Conservation (phyloP, 495 filamentous ascomycete species). For the Tuber melanosporum region DNA sequence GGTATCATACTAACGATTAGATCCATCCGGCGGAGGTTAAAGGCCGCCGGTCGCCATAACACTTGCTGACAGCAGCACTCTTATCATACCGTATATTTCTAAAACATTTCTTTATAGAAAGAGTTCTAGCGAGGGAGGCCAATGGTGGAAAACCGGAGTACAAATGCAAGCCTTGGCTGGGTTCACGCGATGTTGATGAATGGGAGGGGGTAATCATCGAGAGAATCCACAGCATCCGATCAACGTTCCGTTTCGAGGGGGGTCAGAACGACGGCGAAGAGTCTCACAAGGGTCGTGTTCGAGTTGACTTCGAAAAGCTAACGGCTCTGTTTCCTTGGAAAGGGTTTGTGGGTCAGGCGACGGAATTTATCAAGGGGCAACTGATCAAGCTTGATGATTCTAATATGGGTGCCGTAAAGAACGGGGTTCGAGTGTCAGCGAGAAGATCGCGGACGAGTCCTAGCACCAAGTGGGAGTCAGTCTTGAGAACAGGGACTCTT, state of each 20-base stretch:
- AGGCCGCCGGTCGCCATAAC: background rate
- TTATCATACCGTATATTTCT: conserved; percentile 5
- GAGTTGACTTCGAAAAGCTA: conserved; percentile 21
- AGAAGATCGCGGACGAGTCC: background rate
- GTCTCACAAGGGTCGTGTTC: background rate
- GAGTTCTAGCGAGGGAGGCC: background rate
- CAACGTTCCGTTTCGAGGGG: conserved; percentile 9
- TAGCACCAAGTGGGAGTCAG: background rate
- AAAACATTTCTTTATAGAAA: conserved; percentile 23
- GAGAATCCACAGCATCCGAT: conserved; percentile 17
- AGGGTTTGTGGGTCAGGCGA: conserved; percentile 17
- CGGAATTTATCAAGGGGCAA: conserved; percentile 15
- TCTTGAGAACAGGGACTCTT: background rate
- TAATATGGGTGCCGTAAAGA: background rate
- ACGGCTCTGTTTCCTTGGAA: conserved; percentile 21
- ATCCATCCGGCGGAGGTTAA: background rate
- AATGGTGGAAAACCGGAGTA: background rate
- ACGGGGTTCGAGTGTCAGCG: background rate
- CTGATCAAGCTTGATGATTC: conserved; percentile 17
- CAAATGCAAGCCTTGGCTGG: conserved; percentile 21
- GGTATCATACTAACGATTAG: background rate
- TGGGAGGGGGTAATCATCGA: conserved; percentile 14
- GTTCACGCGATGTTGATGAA: conserved; percentile 9
- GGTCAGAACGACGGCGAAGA: conserved; percentile 1
- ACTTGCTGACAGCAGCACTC: background rate